Base-by-base conservation (phyloP, 2,329 filamentous ascomycete species). In the Rhynchosporium secalis region DNA sequence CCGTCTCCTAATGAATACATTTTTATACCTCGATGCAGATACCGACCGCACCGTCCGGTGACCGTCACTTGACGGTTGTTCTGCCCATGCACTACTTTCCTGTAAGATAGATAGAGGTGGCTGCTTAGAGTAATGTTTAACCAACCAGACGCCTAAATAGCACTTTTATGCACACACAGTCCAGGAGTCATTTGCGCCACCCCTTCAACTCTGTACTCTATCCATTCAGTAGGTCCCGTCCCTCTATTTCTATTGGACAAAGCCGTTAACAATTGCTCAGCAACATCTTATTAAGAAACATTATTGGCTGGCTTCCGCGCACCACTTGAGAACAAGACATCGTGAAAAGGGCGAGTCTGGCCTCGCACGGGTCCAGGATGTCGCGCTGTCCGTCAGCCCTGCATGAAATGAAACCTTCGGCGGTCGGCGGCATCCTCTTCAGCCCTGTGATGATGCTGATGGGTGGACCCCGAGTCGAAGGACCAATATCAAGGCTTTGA, bases 371-470 rank as follows among this genome's bases (percentile, higher is more conserved):
- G 43, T 20, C 20, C n/a, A 46, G 9, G n/a, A 15, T n/a, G 33
- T 36, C 8, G 43, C 7, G 8, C 15, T 10, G 8, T 9, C 33
- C 33, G 49, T 40, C 49, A 54, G 49, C 49, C 49, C 49, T 54
- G 20, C 20, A 20, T 1, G 20, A 54, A 54, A 54, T 54, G 49
- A 54, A 41, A 15, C 4, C 20, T 26, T 28, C 31, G 28, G 49
- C 7, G 33, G 48, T 10, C 33, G 33, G 49, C 38, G 26, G 26
- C 8, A 3, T 52, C 49, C 26, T 20, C n/a, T 13, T 54, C 49
- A 54, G 49, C 49, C 49, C 49, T 54, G 49, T 54, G 49, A 40
- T 33, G 49, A 54, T 54, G 49, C 49, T 9, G 6, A 36, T 20
- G 1, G 31, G 40, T 54, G 49, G 33, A 54, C 49, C 49, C 49